A percentile compares a stretch with the other conserved stretches of the same genome.
Evolutionary conservation across 768 basidiomycete species (phyloP).

Genomic region (Butyriboletus loyo): DNA sequence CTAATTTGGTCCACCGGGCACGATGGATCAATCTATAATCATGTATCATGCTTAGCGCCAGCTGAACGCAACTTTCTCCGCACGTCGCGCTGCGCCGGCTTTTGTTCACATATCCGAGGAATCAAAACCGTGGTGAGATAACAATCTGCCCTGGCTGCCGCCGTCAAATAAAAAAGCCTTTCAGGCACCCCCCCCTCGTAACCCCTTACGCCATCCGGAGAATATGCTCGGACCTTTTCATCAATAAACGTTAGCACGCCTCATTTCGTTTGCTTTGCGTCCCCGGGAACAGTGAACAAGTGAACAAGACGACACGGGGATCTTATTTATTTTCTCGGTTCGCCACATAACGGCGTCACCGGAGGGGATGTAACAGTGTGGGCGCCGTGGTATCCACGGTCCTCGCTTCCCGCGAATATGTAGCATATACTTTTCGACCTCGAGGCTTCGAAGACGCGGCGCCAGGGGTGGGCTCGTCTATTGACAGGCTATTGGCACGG

Average conservation of each 20-base stretch:
- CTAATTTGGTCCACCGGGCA: not conserved
- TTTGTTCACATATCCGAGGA: too few species aligned
- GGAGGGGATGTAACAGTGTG: not conserved
- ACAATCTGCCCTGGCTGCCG: not conserved
- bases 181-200: slow-evolving; percentile 11
- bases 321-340: not conserved
- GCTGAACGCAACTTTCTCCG: not conserved
- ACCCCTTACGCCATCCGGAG: slow-evolving; percentile 13
- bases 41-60: not conserved
- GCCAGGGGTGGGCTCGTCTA: slow-evolving; percentile 6
- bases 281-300: slow-evolving; percentile 1
- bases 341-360: not conserved
- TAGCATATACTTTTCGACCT: not conserved
- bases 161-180: slow-evolving; percentile 5
- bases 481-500: not conserved
- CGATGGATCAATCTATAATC: not conserved
- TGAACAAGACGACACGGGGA: slow-evolving; percentile 4
- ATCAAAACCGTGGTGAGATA: too few species aligned
- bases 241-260: not conserved
- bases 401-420: slow-evolving; percentile 20
- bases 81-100: too few species aligned
- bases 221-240: slow-evolving; percentile 1
- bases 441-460: slow-evolving; percentile 5
- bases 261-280: not conserved
- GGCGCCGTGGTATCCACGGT: not conserved